Percentiles rank a stretch among this genome's conserved stretches.
Evolutionary conservation across 2,329 filamentous ascomycete species (phyloP).

Genomic region (Diaporthe humulicola): DNA sequence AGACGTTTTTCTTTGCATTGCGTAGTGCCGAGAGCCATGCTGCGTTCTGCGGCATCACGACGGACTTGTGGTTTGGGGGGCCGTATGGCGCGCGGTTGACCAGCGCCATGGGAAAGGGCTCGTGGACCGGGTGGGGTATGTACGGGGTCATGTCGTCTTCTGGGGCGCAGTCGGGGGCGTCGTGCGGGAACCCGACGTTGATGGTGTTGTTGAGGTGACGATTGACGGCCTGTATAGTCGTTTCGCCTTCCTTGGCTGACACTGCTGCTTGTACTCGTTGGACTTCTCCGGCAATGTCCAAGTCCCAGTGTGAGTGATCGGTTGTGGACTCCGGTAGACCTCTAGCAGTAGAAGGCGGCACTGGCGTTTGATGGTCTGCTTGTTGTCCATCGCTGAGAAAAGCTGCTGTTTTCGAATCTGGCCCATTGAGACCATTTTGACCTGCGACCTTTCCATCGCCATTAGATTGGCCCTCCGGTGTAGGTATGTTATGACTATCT

Average conservation of each 20-base stretch:
- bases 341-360: constrained; percentile 7
- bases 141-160: constrained; percentile 76
- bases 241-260: constrained; percentile 63
- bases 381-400: constrained; percentile 46
- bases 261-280: constrained; percentile 71
- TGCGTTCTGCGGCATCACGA: constrained; percentile 80
- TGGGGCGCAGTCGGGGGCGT: constrained; percentile 66
- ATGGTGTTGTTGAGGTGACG: constrained; percentile 75
- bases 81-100: constrained; percentile 79
- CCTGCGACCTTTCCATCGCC: background rate
- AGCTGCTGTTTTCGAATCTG: constrained; percentile 41
- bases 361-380: constrained; percentile 6
- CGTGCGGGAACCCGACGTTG: constrained; percentile 62
- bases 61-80: constrained; percentile 69
- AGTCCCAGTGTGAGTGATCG: constrained; percentile 74
- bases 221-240: constrained; percentile 69
- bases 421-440: constrained; percentile 38
- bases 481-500: background rate
- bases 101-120: constrained; percentile 77
- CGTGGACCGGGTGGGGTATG: constrained; percentile 64
- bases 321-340: constrained; percentile 67
- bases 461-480: background rate
- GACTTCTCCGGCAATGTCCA: constrained; percentile 71
- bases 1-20: constrained; percentile 74
- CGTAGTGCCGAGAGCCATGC: constrained; percentile 79